phyloP scores from a whole-genome alignment of 2,329 filamentous ascomycete genomes.

The Aureobasidium melanogenum region DNA sequence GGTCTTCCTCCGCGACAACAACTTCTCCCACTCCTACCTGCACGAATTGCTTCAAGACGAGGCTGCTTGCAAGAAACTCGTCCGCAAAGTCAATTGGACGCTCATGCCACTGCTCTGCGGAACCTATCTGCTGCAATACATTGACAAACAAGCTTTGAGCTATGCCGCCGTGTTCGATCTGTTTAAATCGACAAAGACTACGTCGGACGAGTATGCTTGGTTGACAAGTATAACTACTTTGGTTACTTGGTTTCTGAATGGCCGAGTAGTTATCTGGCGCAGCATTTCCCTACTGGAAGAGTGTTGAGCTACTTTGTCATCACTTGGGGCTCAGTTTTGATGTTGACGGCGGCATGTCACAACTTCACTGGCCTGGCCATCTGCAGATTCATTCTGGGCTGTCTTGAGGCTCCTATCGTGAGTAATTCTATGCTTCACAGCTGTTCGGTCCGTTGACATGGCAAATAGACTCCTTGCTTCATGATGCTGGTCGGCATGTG shows the following conservation, averaged over 20 bases:
- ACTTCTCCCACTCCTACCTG: slow-evolving; percentile 35
- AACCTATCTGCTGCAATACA: slow-evolving; percentile 41
- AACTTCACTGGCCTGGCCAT: slow-evolving; percentile 52
- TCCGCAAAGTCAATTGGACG: slow-evolving; percentile 41
- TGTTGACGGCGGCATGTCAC: slow-evolving; percentile 51
- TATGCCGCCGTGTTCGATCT: slow-evolving; percentile 51
- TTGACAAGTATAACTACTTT: slow-evolving; percentile 49
- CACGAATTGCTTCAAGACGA: slow-evolving; percentile 38
- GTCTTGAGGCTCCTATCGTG: slow-evolving; percentile 59
- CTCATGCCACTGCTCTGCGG: slow-evolving; percentile 45
- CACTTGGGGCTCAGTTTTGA: slow-evolving; percentile 53
- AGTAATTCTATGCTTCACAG: not conserved
- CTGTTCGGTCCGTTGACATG: not conserved
- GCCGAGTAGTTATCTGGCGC: slow-evolving; percentile 21
- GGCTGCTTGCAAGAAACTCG: slow-evolving; percentile 23
- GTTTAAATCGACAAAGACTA: slow-evolving; percentile 41
- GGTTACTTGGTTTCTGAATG: slow-evolving; percentile 27
- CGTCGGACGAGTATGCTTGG: slow-evolving; percentile 42
- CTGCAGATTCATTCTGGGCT: slow-evolving; percentile 57
- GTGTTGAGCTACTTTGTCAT: slow-evolving; percentile 39
- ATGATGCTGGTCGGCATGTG: slow-evolving; percentile 59
- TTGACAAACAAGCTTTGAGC: slow-evolving; percentile 42
- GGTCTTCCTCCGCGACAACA: slow-evolving; percentile 41
- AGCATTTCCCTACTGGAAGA: slow-evolving; percentile 26
- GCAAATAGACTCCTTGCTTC: slow-evolving; percentile 49